phyloP scores from a whole-genome alignment of 176 grass and related monocot genomes.

The Phoenix roebelenii region DNA sequence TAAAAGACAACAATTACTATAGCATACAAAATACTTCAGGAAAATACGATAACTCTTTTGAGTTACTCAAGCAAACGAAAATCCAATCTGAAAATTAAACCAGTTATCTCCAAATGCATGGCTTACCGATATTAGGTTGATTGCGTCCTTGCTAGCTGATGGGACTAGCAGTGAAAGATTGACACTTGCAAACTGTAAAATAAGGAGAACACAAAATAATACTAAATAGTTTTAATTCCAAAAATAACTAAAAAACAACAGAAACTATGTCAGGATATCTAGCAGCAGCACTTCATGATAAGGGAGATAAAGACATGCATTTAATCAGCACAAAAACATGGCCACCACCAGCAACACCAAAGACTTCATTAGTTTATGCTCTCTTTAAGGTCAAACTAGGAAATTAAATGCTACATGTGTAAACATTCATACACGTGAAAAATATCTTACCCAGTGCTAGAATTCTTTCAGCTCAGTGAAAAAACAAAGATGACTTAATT shows the following conservation, averaged over 20 bases:
- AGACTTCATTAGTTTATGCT: too few species aligned
- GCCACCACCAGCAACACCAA: too few species aligned
- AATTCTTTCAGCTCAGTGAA: too few species aligned
- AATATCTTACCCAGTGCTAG: too few species aligned
- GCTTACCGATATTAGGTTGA: slow-evolving; percentile 82
- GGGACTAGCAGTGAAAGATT: slow-evolving; percentile 65
- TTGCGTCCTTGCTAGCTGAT: slow-evolving; percentile 58
- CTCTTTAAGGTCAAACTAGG: too few species aligned
- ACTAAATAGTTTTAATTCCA: neutral
- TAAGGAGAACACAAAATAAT: neutral
- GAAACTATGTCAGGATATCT: neutral
- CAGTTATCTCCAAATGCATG: neutral
- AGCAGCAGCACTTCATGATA: too few species aligned
- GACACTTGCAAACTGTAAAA: slow-evolving; percentile 45
- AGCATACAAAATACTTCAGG: neutral
- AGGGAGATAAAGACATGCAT: too few species aligned
- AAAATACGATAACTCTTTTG: neutral
- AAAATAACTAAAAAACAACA: neutral
- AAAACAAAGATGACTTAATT: too few species aligned
- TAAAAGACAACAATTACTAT: neutral
- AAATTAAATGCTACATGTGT: too few species aligned
- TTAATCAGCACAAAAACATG: too few species aligned
- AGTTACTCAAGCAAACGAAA: neutral
- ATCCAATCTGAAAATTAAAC: neutral
- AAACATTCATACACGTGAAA: too few species aligned